Base-by-base conservation (phyloP, 2,329 filamentous ascomycete genomes). In the Pestalotiopsis sp. region DNA sequence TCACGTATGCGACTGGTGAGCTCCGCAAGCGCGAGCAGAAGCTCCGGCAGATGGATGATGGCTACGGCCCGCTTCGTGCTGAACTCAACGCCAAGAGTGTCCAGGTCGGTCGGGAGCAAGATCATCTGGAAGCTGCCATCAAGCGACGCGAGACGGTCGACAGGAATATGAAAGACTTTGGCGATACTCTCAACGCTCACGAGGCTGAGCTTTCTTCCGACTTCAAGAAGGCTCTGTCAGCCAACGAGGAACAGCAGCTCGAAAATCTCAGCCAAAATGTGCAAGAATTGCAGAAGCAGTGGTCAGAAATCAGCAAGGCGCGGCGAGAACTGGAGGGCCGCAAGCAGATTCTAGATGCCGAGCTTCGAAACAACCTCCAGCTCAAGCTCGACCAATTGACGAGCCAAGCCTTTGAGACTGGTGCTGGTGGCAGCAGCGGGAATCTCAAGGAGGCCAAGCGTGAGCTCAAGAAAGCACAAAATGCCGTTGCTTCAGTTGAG, bases 181-280 rank as follows among this genome's bases (percentile, higher is more conserved):
- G 91, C 64, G 91, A 94, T 69, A 92, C 93, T 72, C 86, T 97
- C 68, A 87, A 85, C 62, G 91, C 92, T 6, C 92, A 94, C 77
- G 91, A 97, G 79, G 86, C 90, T 2, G 97, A 99, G 78, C 81
- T 98, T 68, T 86, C 87, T 17, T 93, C 94, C 0, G 92, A 97
- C 27, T 99, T 98, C 84, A 97, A 97, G 83, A 98, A 97, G 81
- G 92, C 92, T 13, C 85, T 99, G 63, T 92, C 91, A 11, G 83
- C 88, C 7, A 89, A 91, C n/a, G 97, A 99, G 80, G 95, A 98
- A 79, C 84, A 86, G 56, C 91, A 93, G 75, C 85, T 99, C 4
- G 92, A 96, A 70, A 85, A 85, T 41, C 87, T 97, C 11, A 91
- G 89, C 69, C 83, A 84, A 4, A 86, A 86, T 13, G 90, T 94